Percentiles rank a stretch among this genome's conserved stretches.
Conservation (phyloP, 768 basidiomycete species). For the Psilocybe cubensis region DNA sequence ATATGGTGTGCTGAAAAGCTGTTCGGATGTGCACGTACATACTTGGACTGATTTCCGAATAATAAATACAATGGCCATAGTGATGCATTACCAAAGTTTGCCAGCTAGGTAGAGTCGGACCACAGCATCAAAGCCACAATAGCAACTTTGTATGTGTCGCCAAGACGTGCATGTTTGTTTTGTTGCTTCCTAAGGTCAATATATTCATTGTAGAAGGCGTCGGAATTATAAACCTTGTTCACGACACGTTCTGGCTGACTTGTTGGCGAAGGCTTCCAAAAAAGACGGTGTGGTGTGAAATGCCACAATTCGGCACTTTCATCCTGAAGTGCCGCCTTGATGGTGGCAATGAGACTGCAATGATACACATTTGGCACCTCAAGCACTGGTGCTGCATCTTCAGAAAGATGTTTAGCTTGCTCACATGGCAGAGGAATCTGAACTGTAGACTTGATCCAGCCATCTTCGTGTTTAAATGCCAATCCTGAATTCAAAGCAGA, state of each 20-base stretch:
- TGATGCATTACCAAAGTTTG: conserved; percentile 35
- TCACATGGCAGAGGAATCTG: conserved; percentile 25
- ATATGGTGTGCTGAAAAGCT: conserved; percentile 37
- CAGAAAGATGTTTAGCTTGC: conserved; percentile 15
- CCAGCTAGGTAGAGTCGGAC: conserved; percentile 39
- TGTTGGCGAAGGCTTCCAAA: conserved; percentile 16
- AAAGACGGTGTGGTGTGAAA: conserved; percentile 25
- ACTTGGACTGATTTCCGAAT: conserved; percentile 43
- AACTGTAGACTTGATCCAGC: conserved; percentile 25
- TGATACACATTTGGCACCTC: conserved; percentile 30
- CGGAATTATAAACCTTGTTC: conserved; percentile 22
- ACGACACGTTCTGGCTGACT: conserved; percentile 13
- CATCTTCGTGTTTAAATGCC: conserved; percentile 16
- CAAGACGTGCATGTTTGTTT: conserved; percentile 6
- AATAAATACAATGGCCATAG: conserved; percentile 45
- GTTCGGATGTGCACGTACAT: conserved; percentile 29
- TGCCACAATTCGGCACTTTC: too few relatives aligned
- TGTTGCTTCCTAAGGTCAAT: conserved; percentile 11
- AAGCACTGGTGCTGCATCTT: conserved; percentile 31
- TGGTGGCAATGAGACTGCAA: conserved; percentile 19
- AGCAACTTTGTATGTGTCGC: conserved; percentile 22
- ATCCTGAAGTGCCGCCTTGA: conserved; percentile 13
- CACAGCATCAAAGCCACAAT: conserved; percentile 33
- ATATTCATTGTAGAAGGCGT: conserved; percentile 21
- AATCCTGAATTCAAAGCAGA: too few relatives aligned